Conservation (phyloP, 257 asterid species). For the Solanum etuberosum region DNA sequence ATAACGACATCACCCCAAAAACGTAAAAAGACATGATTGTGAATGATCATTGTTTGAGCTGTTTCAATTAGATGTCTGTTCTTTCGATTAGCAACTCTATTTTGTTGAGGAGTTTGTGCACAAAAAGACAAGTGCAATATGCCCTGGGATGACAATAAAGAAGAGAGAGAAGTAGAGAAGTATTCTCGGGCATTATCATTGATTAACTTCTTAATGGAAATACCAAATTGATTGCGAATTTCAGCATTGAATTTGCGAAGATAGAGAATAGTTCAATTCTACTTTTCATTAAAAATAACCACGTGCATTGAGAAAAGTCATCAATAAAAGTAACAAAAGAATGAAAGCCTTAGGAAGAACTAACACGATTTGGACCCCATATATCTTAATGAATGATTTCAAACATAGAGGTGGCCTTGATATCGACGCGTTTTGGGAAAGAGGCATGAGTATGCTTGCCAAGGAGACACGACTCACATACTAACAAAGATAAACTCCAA, state of each 20-base stretch:
- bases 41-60: no score
- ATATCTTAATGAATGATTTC: not conserved
- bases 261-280: no score
- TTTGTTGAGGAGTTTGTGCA: not conserved
- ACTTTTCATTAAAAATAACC: not conserved
- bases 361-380: not conserved
- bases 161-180: not conserved
- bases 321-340: not conserved
- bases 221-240: not conserved
- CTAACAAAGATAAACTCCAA: not conserved
- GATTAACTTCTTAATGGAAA: not conserved
- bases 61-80: no score
- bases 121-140: not conserved
- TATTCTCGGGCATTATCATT: not conserved
- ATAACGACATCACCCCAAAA: no score
- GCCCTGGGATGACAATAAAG: not conserved
- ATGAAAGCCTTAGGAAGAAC: not conserved
- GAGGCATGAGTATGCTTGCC: not conserved
- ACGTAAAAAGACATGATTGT: no score
- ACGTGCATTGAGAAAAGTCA: not conserved
- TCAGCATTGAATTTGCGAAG: not conserved
- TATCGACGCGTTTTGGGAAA: not conserved
- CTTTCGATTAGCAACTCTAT: not conserved
- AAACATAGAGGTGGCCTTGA: not conserved
- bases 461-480: not conserved